A percentile compares a stretch with the other conserved stretches of the same genome.
Evolutionary conservation across 805 yeast species (phyloP).

Genomic region (Myxozyma neglecta): DNA sequence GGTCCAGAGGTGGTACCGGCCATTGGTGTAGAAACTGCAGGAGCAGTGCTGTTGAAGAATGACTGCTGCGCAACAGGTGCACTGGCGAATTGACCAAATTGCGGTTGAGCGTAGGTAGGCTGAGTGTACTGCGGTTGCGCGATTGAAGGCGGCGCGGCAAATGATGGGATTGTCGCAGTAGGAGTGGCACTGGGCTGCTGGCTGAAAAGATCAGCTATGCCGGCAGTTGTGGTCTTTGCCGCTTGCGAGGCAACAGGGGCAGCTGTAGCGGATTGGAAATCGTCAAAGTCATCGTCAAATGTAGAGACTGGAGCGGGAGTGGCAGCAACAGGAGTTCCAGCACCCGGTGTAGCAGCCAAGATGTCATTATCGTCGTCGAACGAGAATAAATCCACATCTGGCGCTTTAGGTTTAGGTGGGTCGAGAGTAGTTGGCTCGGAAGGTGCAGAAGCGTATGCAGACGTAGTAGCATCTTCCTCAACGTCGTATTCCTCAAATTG

Average conservation of each 20-base stretch:
- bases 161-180: background rate
- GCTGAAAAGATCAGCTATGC: background rate
- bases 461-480: constrained; percentile 35
- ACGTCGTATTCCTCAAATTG: constrained; percentile 36
- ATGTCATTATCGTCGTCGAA: constrained; percentile 23
- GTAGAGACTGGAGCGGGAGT: constrained; percentile 14
- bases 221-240: constrained; percentile 7
- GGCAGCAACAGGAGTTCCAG: constrained; percentile 1
- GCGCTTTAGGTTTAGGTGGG: constrained; percentile 10
- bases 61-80: constrained; percentile 2
- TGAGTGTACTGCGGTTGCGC: constrained; percentile 7
- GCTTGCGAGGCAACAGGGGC: constrained; percentile 29
- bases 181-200: background rate
- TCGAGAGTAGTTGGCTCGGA: constrained; percentile 35
- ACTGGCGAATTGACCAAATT: constrained; percentile 2
- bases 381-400: constrained; percentile 32
- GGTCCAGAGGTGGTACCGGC: background rate
- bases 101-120: constrained; percentile 2
- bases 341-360: constrained; percentile 5
- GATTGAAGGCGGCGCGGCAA: background rate
- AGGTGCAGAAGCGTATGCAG: constrained; percentile 40
- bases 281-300: constrained; percentile 49
- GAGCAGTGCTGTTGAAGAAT: background rate
- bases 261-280: constrained; percentile 55
- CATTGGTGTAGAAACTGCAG: background rate